Evolutionary conservation across 2,329 filamentous ascomycete genomes (phyloP).

Genomic region (Ampelomyces quisqualis): DNA sequence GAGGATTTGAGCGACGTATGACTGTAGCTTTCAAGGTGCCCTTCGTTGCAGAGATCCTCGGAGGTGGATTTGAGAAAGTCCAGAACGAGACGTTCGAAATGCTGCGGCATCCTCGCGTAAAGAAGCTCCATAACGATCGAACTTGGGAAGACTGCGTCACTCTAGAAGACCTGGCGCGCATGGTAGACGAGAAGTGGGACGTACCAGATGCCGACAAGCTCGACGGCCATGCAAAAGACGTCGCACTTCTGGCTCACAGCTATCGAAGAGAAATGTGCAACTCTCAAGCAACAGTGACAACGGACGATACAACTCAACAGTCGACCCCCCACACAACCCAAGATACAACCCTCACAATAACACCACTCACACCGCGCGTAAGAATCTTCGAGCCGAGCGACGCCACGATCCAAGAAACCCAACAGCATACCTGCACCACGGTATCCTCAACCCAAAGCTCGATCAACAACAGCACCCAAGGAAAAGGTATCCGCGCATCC

Average conservation of each 20-base stretch:
- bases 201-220: constrained; percentile 28
- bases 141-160: constrained; percentile 67
- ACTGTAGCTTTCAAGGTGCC: constrained; percentile 65
- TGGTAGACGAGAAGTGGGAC: constrained; percentile 59
- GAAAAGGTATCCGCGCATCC: constrained; percentile 20
- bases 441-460: constrained; percentile 17
- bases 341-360: constrained; percentile 3
- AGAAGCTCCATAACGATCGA: constrained; percentile 77
- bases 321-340: constrained; percentile 18
- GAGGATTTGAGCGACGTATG: constrained; percentile 31
- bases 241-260: constrained; percentile 26
- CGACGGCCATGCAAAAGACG: constrained; percentile 34
- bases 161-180: constrained; percentile 67
- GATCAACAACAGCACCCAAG: constrained; percentile 21
- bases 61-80: constrained; percentile 74
- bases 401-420: constrained; percentile 22
- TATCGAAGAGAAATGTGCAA: constrained; percentile 17
- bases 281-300: constrained; percentile 19
- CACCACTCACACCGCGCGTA: constrained; percentile 1
- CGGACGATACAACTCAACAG: constrained; percentile 25
- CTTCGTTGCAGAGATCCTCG: constrained; percentile 76
- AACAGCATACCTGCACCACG: constrained; percentile 13
- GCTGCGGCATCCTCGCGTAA: constrained; percentile 72
- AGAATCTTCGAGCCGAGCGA: constrained; percentile 2
- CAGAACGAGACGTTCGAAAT: constrained; percentile 70